Base-by-base conservation (phyloP, 2,329 filamentous ascomycete genomes). In the Trichoderma citrinoviride region DNA sequence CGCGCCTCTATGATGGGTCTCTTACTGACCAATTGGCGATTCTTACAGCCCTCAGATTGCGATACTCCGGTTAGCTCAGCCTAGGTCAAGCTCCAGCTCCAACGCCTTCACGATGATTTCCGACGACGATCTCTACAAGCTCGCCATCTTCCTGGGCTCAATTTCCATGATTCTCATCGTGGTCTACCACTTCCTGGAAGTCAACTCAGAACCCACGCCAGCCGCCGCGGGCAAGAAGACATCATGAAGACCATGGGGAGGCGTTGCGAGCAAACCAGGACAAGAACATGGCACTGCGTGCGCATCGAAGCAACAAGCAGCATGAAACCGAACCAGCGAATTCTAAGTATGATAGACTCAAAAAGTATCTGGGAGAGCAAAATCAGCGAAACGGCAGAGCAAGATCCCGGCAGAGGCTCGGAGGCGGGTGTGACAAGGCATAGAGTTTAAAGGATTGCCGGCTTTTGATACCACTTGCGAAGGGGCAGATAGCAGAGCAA, bases 141-240 rank as follows among this genome's bases (percentile, higher is more conserved):
- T 99, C 33, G 93, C 95, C 77, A 88, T 98, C 77, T 94, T 97
- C 77, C 90, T 99, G 66, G 95, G 95, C 80, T 90, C 88, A 63
- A 86, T 89, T 46, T 88, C 94, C 68, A 94, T 98, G 91, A 82
- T 97, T 50, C 85, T 99, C 67, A 97, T 98, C 70, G 88, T 99
- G 33, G 80, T 96, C 29, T 98, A 99, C 80, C 93, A 98, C 78
- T 98, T 96, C 80, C 88, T 99, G 73, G 94, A 98, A 77, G 86
- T 97, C 81, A 98, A 99, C 75, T 87, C 92, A 40, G 52, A 66
- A 25, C 50, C 66, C 10, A 67, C 71, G 15, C 46, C 55, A 17
- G 63, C 67, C 5, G 62, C 65, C 8, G n/a, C 65, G 7, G 62
- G n/a, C 17, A 40, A 64, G 53, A 65, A 53, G 50, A 25, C 62